phyloP scores from a whole-genome alignment of 1,139 yeast species.

The Yamadazyma diospyri region DNA sequence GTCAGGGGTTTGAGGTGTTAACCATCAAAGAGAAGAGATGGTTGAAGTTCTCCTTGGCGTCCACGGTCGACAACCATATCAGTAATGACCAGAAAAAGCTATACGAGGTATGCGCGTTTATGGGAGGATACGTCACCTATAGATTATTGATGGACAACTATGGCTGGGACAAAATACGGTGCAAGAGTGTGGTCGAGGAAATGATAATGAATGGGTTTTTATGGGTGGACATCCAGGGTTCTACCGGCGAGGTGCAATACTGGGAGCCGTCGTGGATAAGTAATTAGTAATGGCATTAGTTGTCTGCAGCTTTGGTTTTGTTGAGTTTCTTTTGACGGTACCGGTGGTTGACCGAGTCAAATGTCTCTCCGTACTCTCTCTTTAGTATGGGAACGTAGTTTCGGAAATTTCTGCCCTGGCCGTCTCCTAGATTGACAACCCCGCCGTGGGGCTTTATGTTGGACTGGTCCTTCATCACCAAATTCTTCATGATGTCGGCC shows the following conservation, averaged over 20 bases:
- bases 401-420: constrained; percentile 55
- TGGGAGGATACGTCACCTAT: constrained; percentile 63
- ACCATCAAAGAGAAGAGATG: constrained; percentile 34
- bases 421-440: constrained; percentile 64
- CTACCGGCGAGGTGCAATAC: constrained; percentile 45
- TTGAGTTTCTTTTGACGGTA: constrained; percentile 46
- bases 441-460: constrained; percentile 23
- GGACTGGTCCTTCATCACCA: constrained; percentile 18
- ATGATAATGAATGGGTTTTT: constrained; percentile 77
- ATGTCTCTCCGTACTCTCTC: constrained; percentile 60
- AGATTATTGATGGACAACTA: constrained; percentile 65
- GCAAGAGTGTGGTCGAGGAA: constrained; percentile 64
- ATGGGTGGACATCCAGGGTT: constrained; percentile 73
- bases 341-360: constrained; percentile 64
- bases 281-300: constrained; percentile 9
- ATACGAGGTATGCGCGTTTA: constrained; percentile 67
- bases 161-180: constrained; percentile 64
- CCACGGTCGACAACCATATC: constrained; percentile 25
- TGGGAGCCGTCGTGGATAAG: constrained; percentile 58
- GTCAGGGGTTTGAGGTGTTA: constrained; percentile 36
- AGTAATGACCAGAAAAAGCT: constrained; percentile 64
- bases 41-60: constrained; percentile 36
- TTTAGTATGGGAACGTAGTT: constrained; percentile 56
- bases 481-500: constrained; percentile 26
- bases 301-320: neutral